Conservation (phyloP, 129 eudicot genomes). For the Flaveria robusta region DNA sequence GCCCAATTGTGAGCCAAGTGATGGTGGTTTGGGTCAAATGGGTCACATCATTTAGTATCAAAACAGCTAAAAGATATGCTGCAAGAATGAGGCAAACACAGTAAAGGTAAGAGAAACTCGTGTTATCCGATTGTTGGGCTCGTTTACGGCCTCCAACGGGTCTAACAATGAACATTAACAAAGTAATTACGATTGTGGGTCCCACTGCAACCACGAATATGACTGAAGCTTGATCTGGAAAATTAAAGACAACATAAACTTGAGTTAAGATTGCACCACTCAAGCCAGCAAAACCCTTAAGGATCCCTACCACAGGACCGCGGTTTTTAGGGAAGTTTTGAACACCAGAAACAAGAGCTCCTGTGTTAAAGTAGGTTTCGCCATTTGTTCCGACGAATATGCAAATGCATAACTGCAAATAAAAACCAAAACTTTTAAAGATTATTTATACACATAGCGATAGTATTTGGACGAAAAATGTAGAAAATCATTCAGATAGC, state of each 20-base stretch:
- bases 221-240: constrained; percentile 56
- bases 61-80: constrained; percentile 59
- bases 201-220: constrained; percentile 71
- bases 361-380: constrained; percentile 72
- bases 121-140: constrained; percentile 48
- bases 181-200: constrained; percentile 53
- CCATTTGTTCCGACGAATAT: constrained; percentile 77
- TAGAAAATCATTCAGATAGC: no score
- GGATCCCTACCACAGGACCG: constrained; percentile 71
- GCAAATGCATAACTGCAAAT: constrained; percentile 61
- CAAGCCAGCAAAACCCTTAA: constrained; percentile 71
- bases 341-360: constrained; percentile 62
- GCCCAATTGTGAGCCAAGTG: constrained; percentile 40
- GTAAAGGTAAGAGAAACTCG: constrained; percentile 53
- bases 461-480: not conserved
- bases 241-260: constrained; percentile 55
- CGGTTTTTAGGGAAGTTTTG: constrained; percentile 73
- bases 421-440: not conserved
- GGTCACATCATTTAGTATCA: constrained; percentile 52
- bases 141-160: constrained; percentile 69
- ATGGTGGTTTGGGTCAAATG: constrained; percentile 37
- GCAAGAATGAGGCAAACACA: constrained; percentile 63
- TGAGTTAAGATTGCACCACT: constrained; percentile 74
- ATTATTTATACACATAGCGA: not conserved
- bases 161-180: constrained; percentile 60